Evolutionary conservation across 1,284 basidiomycete species (phyloP).

Genomic region (Apiotrichum domesticum): DNA sequence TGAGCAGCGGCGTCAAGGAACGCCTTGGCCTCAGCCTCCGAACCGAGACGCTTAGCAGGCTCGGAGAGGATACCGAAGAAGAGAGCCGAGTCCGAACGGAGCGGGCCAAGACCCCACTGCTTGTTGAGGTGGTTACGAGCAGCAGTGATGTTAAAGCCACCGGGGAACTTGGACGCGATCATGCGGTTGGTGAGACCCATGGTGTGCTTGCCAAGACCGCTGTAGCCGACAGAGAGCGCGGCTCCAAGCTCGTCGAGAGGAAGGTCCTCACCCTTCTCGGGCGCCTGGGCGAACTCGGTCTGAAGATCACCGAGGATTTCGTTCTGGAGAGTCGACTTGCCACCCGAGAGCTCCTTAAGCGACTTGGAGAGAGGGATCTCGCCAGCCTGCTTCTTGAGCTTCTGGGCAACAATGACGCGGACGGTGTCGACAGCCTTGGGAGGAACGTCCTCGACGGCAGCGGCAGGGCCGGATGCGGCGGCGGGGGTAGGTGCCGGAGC

Average conservation of each 20-base stretch:
- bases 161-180: constrained; percentile 94
- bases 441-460: constrained; percentile 74
- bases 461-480: constrained; percentile 58
- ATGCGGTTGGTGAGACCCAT: constrained; percentile 84
- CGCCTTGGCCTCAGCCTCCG: constrained; percentile 84
- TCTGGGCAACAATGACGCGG: constrained; percentile 86
- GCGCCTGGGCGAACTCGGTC: constrained; percentile 80
- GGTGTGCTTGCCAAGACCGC: constrained; percentile 89
- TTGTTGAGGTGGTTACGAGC: constrained; percentile 85
- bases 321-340: constrained; percentile 96
- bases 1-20: constrained; percentile 86
- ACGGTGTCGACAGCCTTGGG: constrained; percentile 89
- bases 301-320: constrained; percentile 92
- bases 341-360: constrained; percentile 96
- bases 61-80: constrained; percentile 87
- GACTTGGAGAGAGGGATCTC: constrained; percentile 90
- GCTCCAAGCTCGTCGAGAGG: constrained; percentile 92
- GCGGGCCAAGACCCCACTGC: constrained; percentile 86
- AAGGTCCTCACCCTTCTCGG: constrained; percentile 96
- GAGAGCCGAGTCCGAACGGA: constrained; percentile 83
- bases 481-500: constrained; percentile 51
- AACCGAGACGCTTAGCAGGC: constrained; percentile 85
- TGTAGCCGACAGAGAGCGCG: constrained; percentile 72
- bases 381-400: constrained; percentile 88
- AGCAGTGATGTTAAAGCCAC: constrained; percentile 94